Evolutionary conservation across 805 yeast species (phyloP).

Genomic region (Yamadazyma nakazawae): DNA sequence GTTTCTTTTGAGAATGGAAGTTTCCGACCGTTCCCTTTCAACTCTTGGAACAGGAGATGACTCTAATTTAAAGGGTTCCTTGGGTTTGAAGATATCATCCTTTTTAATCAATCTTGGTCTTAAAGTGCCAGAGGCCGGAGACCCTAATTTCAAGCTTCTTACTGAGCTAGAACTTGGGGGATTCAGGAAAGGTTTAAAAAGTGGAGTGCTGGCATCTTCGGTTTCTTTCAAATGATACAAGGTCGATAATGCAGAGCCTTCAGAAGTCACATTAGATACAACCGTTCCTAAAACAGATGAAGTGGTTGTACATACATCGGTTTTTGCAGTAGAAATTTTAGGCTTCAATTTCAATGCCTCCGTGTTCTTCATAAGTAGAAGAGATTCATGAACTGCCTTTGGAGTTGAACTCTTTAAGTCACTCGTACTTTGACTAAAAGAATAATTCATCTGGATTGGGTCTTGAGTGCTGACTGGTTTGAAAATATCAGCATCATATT

Average conservation of each 20-base stretch:
- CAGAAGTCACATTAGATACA: conserved; percentile 24
- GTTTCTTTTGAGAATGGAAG: conserved; percentile 8
- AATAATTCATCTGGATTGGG: conserved; percentile 3
- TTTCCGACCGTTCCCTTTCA: conserved; percentile 12
- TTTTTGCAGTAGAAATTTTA: conserved; percentile 17
- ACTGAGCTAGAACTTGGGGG: conserved; percentile 6
- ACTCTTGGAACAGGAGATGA: neutral
- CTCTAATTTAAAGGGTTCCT: neutral
- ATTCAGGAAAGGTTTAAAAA: conserved; percentile 3
- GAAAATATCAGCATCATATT: conserved; percentile 63
- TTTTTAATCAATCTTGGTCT: conserved; percentile 5
- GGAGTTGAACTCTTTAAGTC: conserved; percentile 8
- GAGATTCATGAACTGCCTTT: conserved; percentile 11
- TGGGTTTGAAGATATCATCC: conserved; percentile 11
- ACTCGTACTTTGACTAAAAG: conserved; percentile 1
- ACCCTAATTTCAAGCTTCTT: conserved; percentile 1
- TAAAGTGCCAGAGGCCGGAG: neutral
- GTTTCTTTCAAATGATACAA: conserved; percentile 32
- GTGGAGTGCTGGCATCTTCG: conserved; percentile 5
- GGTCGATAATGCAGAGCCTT: conserved; percentile 36
- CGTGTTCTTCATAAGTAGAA: conserved; percentile 9
- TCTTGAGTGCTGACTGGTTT: conserved; percentile 15
- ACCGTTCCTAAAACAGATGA: conserved; percentile 39
- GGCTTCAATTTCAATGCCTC: conserved; percentile 6
- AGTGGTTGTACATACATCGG: conserved; percentile 29